A percentile compares a stretch with the other conserved stretches of the same genome.
Evolutionary conservation across 345 rosid genomes (phyloP).

Genomic region (Melaleuca alternifolia): DNA sequence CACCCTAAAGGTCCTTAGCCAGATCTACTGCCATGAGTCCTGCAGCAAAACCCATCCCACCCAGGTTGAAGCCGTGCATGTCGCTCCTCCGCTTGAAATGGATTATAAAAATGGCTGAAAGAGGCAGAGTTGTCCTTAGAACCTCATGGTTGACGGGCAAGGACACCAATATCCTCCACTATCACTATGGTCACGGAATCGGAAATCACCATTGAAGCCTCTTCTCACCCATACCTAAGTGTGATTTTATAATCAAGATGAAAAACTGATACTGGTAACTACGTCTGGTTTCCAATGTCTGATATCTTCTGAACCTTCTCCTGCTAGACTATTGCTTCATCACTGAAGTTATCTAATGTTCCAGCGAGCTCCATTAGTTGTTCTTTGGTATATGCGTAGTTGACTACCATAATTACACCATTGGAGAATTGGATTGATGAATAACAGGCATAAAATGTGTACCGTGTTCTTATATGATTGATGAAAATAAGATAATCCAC

Average conservation of each 20-base stretch:
- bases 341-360: conserved; percentile 48
- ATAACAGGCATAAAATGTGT: background rate
- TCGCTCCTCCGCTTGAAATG: conserved; percentile 51
- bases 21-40: conserved; percentile 53
- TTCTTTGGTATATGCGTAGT: conserved; percentile 32
- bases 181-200: conserved; percentile 44
- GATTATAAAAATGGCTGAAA: conserved; percentile 55
- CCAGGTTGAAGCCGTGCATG: conserved; percentile 58
- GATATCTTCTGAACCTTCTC: conserved; percentile 28
- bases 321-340: conserved; percentile 38
- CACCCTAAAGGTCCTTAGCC: conserved; percentile 20
- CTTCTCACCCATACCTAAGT: conserved; percentile 47
- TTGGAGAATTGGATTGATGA: background rate
- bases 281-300: conserved; percentile 59
- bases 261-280: conserved; percentile 45
- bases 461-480: conserved; percentile 58
- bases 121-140: conserved; percentile 50
- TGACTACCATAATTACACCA: background rate
- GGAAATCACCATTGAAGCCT: conserved; percentile 54
- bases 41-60: conserved; percentile 77
- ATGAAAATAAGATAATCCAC: conserved; percentile 54
- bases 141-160: conserved; percentile 57
- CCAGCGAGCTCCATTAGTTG: conserved; percentile 37
- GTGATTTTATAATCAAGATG: conserved; percentile 22
- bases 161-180: conserved; percentile 37